Conservation (phyloP, 1,284 basidiomycete species). For the Apiotrichum sp. region DNA sequence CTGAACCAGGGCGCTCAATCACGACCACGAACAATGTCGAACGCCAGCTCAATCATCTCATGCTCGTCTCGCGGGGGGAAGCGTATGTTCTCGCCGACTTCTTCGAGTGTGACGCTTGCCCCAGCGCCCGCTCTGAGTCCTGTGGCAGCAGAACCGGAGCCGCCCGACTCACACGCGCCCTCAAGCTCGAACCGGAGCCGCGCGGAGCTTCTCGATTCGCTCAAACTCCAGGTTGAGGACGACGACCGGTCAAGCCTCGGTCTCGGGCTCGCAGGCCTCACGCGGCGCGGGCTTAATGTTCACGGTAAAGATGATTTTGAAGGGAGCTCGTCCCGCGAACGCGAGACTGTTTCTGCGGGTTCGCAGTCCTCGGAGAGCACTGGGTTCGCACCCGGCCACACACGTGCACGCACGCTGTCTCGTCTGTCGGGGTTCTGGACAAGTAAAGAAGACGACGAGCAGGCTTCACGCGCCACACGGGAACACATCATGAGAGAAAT, state of each 20-base stretch:
- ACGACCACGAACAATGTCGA: constrained; percentile 24
- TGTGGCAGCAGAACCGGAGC: constrained; percentile 18
- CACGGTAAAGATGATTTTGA: constrained; percentile 29
- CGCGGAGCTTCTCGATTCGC: constrained; percentile 29
- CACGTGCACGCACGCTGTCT: neutral
- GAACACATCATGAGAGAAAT: constrained; percentile 16
- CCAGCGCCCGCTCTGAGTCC: neutral
- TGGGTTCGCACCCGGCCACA: neutral
- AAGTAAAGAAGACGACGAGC: constrained; percentile 1
- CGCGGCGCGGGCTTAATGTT: constrained; percentile 23
- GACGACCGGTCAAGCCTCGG: constrained; percentile 19
- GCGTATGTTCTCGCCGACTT: constrained; percentile 32
- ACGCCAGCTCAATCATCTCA: constrained; percentile 28
- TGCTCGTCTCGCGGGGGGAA: constrained; percentile 12
- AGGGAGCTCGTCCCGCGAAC: neutral
- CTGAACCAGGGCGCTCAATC: neutral
- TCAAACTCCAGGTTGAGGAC: constrained; percentile 23
- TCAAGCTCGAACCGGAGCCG: neutral
- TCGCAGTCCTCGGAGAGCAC: neutral
- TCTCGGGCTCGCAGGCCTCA: constrained; percentile 27
- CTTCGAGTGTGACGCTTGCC: constrained; percentile 1
- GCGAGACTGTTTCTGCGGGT: neutral
- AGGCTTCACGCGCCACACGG: constrained; percentile 23
- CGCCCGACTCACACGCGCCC: constrained; percentile 11
- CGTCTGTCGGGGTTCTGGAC: constrained; percentile 7